These are phyloP conservation scores for Mucor circinelloides DNA, from an alignment of 371 early-diverging fungal genomes.

Conservation along the genomic window DNA sequence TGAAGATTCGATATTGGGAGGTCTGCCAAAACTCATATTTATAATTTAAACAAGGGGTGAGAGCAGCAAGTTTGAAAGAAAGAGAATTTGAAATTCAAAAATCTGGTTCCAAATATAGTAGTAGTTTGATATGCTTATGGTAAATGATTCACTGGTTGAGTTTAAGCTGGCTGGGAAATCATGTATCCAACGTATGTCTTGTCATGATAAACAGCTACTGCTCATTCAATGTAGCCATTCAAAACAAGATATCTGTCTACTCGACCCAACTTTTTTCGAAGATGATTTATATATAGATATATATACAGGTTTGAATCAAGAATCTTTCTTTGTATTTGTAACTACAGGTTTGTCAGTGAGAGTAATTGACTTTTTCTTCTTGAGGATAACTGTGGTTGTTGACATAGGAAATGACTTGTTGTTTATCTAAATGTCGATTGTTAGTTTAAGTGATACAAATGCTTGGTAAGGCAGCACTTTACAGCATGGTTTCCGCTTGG, in stretches of 20 bases:
- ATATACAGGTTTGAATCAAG: background rate
- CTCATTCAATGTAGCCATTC: background rate
- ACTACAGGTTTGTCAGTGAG: background rate
- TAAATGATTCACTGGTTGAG: background rate
- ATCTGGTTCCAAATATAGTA: background rate
- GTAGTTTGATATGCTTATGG: background rate
- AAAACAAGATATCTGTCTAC: background rate
- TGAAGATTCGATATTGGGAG: constrained; percentile 62
- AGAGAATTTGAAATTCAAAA: background rate
- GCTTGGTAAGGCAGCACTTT: background rate
- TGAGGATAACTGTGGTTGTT: constrained; percentile 2
- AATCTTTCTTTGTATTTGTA: background rate
- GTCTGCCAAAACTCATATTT: constrained; percentile 67
- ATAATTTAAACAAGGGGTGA: constrained; percentile 2
- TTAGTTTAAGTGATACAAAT: background rate
- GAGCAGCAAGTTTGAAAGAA: background rate
- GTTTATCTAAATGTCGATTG: background rate
- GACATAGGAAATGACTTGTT: background rate
- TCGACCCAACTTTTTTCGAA: background rate
- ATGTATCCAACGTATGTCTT: background rate
- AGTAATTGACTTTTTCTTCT: background rate
- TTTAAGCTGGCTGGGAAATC: background rate
- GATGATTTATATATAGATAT: background rate
- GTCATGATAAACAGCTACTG: background rate
- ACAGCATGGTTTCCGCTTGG: background rate